Evolutionary conservation across 1,139 yeast genomes (phyloP).

Genomic region (Protomyces lactucae-debilis): DNA sequence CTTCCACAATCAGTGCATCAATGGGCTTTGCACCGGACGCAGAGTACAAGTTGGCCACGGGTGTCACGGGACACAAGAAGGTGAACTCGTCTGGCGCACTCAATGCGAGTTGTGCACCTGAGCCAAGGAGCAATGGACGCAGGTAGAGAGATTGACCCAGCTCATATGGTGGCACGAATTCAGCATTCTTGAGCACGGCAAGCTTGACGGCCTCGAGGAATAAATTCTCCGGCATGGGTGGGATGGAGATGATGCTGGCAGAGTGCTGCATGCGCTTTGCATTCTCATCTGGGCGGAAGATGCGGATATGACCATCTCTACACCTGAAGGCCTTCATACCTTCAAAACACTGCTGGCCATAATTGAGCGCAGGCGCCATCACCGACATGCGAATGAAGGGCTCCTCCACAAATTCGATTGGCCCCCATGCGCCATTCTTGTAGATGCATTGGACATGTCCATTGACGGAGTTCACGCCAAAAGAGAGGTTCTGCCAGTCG

Average conservation of each 20-base stretch:
- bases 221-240: conserved; percentile 20
- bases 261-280: conserved; percentile 27
- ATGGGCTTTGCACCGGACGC: conserved; percentile 24
- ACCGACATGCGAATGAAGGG: conserved; percentile 19
- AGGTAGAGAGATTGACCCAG: conserved; percentile 24
- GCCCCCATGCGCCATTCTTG: conserved; percentile 24
- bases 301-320: conserved; percentile 24
- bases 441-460: conserved; percentile 20
- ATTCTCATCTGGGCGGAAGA: conserved; percentile 27
- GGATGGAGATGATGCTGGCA: conserved; percentile 21
- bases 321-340: conserved; percentile 28
- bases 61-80: conserved; percentile 19
- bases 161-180: conserved; percentile 27
- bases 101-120: conserved; percentile 23
- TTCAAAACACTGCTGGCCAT: conserved; percentile 28
- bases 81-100: conserved; percentile 23
- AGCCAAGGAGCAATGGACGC: conserved; percentile 24
- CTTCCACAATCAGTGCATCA: conserved; percentile 26
- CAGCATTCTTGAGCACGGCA: conserved; percentile 15
- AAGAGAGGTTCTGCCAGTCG: conserved; percentile 20
- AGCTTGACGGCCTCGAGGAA: conserved; percentile 22
- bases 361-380: conserved; percentile 24
- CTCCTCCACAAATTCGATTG: conserved; percentile 18
- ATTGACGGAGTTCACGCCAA: conserved; percentile 15
- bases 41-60: conserved; percentile 24